Base-by-base conservation (phyloP, 2,329 filamentous ascomycete genomes). In the Pseudogymnoascus sp. region DNA sequence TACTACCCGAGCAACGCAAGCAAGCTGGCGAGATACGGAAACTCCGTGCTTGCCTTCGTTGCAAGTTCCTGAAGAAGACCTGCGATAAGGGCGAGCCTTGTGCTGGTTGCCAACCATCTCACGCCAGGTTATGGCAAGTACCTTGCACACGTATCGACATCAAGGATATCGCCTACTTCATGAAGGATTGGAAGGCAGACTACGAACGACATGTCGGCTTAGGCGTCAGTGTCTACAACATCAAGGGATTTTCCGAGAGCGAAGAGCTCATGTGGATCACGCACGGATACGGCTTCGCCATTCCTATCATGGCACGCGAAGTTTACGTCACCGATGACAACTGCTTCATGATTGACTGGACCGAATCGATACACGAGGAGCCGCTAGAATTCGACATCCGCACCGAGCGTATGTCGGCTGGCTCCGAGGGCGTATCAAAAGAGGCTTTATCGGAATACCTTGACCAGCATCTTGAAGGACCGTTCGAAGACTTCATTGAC, bases 61-160 rank as follows among this genome's bases (percentile, higher is more conserved):
- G 93, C 85, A 97, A 97, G 79, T 97, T 97, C 81, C 82, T 97
- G 75, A 97, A 97, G 84, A 97, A 97, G 84, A 97, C 93, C 60
- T 97, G 93, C 74, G 93, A 97, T 77, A 97, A 96, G 80, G 93
- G 93, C 67, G 93, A 97, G 79, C 93, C 93, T 64, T 97, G 93
- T 77, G 90, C 88, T 71, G 93, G 93, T 59, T 97, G 93, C 80
- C 90, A 96, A 79, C 93, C 93, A 61, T 96, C 93, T 18, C 93
- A 97, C 76, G 93, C 93, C 67, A 88, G 93, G 68, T 82, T 97
- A 62, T 97, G 93, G 93, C 93, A 97, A 78, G 93, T 97, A 51
- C 93, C 93, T 66, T 97, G 93, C 81, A 97, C 93, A 42, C 90
- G 93, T 66, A 96, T 97, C 73, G 93, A 97, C 76, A 97, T 97